These are phyloP conservation scores for Gossypium trilobum DNA, from an alignment of 441 rosid genomes.

Conservation along the genomic window DNA sequence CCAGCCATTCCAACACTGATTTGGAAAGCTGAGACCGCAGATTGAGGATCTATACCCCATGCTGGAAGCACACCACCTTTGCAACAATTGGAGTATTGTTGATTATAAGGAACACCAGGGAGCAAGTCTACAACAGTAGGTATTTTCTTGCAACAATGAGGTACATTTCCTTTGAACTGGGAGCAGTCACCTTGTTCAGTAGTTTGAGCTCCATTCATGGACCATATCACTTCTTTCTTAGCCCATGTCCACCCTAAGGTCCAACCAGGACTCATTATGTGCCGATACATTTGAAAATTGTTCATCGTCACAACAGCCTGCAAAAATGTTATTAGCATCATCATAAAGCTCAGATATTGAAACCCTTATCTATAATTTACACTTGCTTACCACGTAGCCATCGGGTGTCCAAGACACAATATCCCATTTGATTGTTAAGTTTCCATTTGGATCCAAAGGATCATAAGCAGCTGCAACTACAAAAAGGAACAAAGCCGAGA, in stretches of 20 bases:
- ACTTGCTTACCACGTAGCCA: constrained; percentile 54
- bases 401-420: constrained; percentile 75
- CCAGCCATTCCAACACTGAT: constrained; percentile 59
- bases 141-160: constrained; percentile 69
- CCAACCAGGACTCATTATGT: constrained; percentile 77
- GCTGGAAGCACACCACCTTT: constrained; percentile 78
- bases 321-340: neutral
- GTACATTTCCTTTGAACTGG: constrained; percentile 64
- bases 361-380: too few relatives aligned
- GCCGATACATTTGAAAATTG: constrained; percentile 71
- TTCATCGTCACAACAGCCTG: constrained; percentile 62
- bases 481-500: constrained; percentile 23
- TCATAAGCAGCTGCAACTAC: constrained; percentile 58
- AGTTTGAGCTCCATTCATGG: constrained; percentile 72
- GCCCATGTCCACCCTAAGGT: constrained; percentile 82
- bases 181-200: constrained; percentile 91
- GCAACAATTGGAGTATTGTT: constrained; percentile 69
- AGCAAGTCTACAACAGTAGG: constrained; percentile 70
- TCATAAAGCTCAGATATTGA: too few relatives aligned
- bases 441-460: constrained; percentile 77
- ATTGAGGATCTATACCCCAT: constrained; percentile 65
- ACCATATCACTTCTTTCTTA: constrained; percentile 74
- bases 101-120: constrained; percentile 65
- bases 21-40: constrained; percentile 60
- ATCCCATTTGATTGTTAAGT: constrained; percentile 79